Evolutionary conservation across 2,329 filamentous ascomycete genomes (phyloP), one percentile per base, ranked within the genome.

Genomic region (Verticillium albo-atrum): DNA sequence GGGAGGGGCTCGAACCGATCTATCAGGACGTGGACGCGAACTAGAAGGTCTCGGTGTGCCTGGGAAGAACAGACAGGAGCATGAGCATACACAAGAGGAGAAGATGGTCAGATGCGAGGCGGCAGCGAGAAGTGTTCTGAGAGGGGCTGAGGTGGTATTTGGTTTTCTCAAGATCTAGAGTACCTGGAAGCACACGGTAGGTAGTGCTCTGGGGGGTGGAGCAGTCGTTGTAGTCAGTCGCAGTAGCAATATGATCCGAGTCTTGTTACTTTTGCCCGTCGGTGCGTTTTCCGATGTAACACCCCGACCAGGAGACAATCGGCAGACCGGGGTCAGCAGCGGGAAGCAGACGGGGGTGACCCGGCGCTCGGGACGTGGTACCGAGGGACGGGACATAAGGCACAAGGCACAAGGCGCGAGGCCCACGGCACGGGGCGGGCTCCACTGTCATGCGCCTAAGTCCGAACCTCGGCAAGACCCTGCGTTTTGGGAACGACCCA

Each of bases 1-100:
- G 93, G 92, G 83, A 85, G 63, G 82, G 85, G 26, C 69, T 92
- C 71, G 91, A 96, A 76, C 88, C 90, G 66, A 89, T 96, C 60
- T 97, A 88, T 70, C 69, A 77, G 34, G 71, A 77, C 27, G 61
- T 14, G 28, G 30, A 63, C 20, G 61, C 10, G 30, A 23, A 50
- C 10, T 50, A 50, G 42, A 14, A 20, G 58, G 34, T 37, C 47
- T 37, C 32, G 2, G 7, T 23, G 34, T 30, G 14, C 10, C 32
- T 17, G 37, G 7, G 17, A 4, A 30, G 35, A 15, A 32, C 28
- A 28, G 23, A 42, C n/a, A 50, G 3, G 50, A 25, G 30, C 3
- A 20, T n/a, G 17, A 37, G 30, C 15, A 53, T 35, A 9, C n/a
- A n/a, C n/a, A 20, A 10, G 23, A 37, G 12, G 34, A 37, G 34